A percentile compares a stretch with the other conserved stretches of the same genome.
These are phyloP conservation scores for Lactifluus echinatus DNA, from an alignment of 768 basidiomycete genomes.

Conservation along the genomic window DNA sequence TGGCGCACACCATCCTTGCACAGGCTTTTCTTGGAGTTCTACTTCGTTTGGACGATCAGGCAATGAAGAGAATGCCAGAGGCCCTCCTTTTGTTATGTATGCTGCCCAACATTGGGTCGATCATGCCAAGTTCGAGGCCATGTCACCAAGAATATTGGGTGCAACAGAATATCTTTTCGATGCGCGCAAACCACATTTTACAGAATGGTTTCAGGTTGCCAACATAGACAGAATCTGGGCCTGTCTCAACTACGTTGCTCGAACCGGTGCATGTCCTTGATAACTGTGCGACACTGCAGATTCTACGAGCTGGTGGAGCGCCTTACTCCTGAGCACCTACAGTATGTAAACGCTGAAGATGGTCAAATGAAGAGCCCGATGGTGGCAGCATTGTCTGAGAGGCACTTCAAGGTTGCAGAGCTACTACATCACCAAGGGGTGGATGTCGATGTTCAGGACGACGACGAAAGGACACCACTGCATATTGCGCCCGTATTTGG, in stretches of 20 bases:
- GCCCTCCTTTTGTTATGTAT: background rate
- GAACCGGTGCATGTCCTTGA: background rate
- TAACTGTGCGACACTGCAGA: slow-evolving; percentile 2
- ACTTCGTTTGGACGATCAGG: background rate
- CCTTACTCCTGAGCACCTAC: background rate
- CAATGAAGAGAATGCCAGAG: background rate
- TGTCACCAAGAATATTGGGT: background rate
- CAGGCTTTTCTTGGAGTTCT: background rate
- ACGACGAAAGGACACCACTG: accelerated
- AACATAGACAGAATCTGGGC: background rate
- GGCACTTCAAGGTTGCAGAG: background rate
- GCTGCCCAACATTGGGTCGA: background rate
- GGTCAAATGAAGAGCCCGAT: background rate
- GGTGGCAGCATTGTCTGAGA: background rate
- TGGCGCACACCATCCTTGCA: slow-evolving; percentile 1
- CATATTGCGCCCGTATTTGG: background rate
- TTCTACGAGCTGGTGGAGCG: background rate
- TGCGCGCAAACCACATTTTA: background rate
- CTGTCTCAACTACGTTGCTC: accelerated
- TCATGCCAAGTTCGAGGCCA: background rate
- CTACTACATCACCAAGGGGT: background rate
- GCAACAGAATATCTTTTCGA: background rate
- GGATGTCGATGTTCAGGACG: background rate
- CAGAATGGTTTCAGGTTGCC: background rate
- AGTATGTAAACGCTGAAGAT: background rate